Evolutionary conservation across 106 monocot species (phyloP).

Genomic region (Allium sativum): DNA sequence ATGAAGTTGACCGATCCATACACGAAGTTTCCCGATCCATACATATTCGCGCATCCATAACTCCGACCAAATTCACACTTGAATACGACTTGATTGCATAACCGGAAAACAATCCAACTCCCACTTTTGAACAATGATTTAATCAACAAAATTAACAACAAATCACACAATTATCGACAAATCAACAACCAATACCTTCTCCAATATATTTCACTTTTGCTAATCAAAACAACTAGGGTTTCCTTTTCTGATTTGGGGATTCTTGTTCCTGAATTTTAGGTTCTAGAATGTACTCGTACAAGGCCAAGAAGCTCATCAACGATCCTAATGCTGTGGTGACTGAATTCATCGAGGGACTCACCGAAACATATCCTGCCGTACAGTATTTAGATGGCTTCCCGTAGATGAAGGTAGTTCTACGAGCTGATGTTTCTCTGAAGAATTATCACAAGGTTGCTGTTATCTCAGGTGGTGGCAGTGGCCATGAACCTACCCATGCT

Average conservation of each 20-base stretch:
- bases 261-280: background rate
- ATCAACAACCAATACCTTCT: too few relatives aligned
- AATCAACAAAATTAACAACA: too few relatives aligned
- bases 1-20: too few relatives aligned
- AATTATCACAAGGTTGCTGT: slow-evolving; percentile 86
- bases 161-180: too few relatives aligned
- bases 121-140: too few relatives aligned
- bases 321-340: slow-evolving; percentile 54
- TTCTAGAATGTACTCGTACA: slow-evolving; percentile 9
- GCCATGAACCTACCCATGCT: slow-evolving; percentile 95
- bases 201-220: background rate
- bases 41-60: too few relatives aligned
- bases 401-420: slow-evolving; percentile 93
- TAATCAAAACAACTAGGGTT: slow-evolving; percentile 2
- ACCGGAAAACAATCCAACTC: too few relatives aligned
- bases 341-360: slow-evolving; percentile 91
- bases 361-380: slow-evolving; percentile 83
- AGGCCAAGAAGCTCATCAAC: slow-evolving; percentile 24
- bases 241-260: background rate
- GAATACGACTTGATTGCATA: too few relatives aligned
- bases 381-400: slow-evolving; percentile 95
- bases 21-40: too few relatives aligned
- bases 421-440: slow-evolving; percentile 53
- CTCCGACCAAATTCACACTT: too few relatives aligned
- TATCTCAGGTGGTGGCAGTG: slow-evolving; percentile 94